Base-by-base conservation (phyloP, 441 rosid species). In the Adansonia rubrostipa region DNA sequence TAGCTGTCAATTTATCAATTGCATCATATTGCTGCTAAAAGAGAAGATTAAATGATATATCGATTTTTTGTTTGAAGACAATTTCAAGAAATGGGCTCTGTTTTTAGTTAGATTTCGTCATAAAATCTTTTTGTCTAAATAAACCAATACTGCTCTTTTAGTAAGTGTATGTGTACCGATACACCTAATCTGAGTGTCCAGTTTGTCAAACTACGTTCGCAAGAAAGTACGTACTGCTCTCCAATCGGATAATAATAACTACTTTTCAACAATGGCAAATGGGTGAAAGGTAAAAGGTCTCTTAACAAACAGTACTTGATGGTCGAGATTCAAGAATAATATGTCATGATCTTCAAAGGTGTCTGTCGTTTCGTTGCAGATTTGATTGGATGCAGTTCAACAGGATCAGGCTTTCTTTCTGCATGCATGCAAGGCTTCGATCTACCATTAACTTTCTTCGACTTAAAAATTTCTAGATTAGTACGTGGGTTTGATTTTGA, bases 41-140 rank as follows among this genome's bases (percentile, higher is more conserved):
- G 4, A 63, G 9, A 17, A 62, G 22, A 24, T 33, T 33, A 33
- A 17, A 56, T 36, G 14, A 42, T 22, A 58, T 56, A 20, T 6
- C 53, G 54, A 53, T 53, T 42, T 42, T 13, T 54, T 22, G 4
- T 33, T 33, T 9, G 50, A 54, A 33, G 11, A 73, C 44, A 33
- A 51, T 19, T 75, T 57, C 51, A 50, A 50, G 66, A 11, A n/a
- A 17, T 44, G 17, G 47, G 36, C 33, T 57, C 58, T 57, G 28
- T 15, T 58, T 68, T 57, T 60, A 15, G 58, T 10, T 60, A 15
- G 58, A 44, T 68, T 77, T 64, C 58, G 36, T 56, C 74, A 15
- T 57, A 67, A 42, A 53, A 20, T 51, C 28, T 44, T 13, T 57
- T 57, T 10, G 0, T 56, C 5, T 68, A 56, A 76, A 44, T 42